Evolutionary conservation across 768 basidiomycete genomes (phyloP).

Genomic region (Rhizopogon salebrosus): DNA sequence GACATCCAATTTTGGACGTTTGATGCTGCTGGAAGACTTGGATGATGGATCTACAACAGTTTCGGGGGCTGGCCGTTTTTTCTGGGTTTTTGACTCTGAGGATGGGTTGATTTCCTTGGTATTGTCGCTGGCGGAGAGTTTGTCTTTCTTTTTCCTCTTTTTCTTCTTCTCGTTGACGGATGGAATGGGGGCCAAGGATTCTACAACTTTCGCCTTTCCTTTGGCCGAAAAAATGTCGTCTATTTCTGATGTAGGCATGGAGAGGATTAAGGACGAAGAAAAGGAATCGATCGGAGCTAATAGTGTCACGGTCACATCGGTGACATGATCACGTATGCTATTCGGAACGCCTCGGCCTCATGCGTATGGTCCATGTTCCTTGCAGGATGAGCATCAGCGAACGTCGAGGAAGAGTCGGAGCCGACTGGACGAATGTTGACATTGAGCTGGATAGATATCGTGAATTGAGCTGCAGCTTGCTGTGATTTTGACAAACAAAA

Average conservation of each 20-base stretch:
- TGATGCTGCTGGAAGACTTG: slow-evolving; percentile 21
- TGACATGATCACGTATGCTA: not conserved
- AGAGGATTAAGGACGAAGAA: slow-evolving; percentile 8
- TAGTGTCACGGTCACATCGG: not conserved
- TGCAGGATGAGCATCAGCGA: not conserved
- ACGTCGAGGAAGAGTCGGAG: too few relatives aligned
- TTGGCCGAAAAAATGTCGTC: slow-evolving; percentile 77
- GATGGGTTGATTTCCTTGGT: slow-evolving; percentile 3
- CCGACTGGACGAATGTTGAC: too few relatives aligned
- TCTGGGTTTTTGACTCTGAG: slow-evolving; percentile 14
- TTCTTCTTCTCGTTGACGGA: slow-evolving; percentile 32
- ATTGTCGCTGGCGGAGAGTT: not conserved
- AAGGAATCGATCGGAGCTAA: slow-evolving; percentile 6
- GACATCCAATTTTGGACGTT: slow-evolving; percentile 33
- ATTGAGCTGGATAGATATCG: slow-evolving; percentile 3
- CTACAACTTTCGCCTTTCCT: slow-evolving; percentile 26
- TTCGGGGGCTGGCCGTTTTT: slow-evolving; percentile 39
- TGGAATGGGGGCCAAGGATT: slow-evolving; percentile 25
- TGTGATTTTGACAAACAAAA: not conserved
- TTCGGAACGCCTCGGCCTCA: not conserved
- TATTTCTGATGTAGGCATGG: slow-evolving; percentile 66
- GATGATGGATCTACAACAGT: slow-evolving; percentile 64
- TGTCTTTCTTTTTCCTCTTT: slow-evolving; percentile 35
- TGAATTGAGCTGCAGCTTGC: not conserved
- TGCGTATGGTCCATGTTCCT: not conserved